A percentile compares a stretch with the other conserved stretches of the same genome.
phyloP scores from a whole-genome alignment of 1,139 yeast species.

The Yamadazyma conglobata region DNA sequence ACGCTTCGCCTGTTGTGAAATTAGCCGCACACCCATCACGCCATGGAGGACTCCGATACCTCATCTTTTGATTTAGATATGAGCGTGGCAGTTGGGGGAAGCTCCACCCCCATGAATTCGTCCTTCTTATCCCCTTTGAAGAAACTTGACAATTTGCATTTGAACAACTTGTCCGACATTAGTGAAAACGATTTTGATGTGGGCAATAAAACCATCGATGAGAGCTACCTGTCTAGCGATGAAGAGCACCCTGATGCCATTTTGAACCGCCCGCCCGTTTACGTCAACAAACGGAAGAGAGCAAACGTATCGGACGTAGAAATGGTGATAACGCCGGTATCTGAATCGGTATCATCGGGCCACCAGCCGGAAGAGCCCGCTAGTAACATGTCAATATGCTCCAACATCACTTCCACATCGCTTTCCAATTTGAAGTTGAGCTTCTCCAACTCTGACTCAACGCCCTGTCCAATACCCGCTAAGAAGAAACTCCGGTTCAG shows the following conservation, averaged over 20 bases:
- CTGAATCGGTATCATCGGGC: slow-evolving; percentile 7
- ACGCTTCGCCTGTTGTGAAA: no score
- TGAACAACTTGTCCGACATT: slow-evolving; percentile 17
- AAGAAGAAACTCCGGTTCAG: slow-evolving; percentile 28
- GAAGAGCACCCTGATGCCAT: slow-evolving; percentile 4
- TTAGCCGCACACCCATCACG: no score
- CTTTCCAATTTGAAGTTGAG: slow-evolving; percentile 21
- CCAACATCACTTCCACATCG: slow-evolving; percentile 12
- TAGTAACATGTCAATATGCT: slow-evolving; percentile 15
- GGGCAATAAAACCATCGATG: slow-evolving; percentile 18
- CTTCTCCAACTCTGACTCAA: slow-evolving; percentile 29
- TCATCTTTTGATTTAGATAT: slow-evolving; percentile 13
- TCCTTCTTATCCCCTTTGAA: slow-evolving; percentile 39
- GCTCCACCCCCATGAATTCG: slow-evolving; percentile 17
- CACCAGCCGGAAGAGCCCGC: background rate
- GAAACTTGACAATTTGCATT: slow-evolving; percentile 29
- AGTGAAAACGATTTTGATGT: slow-evolving; percentile 14
- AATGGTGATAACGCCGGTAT: slow-evolving; percentile 18
- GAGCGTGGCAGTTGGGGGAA: slow-evolving; percentile 13
- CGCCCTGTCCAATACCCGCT: slow-evolving; percentile 36
- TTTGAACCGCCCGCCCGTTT: slow-evolving; percentile 8
- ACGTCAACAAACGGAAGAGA: slow-evolving; percentile 13
- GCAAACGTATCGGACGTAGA: slow-evolving; percentile 19
- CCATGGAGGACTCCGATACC: slow-evolving; percentile 12
- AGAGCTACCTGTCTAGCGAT: slow-evolving; percentile 1